These are phyloP conservation scores for Aureobasidium sp. DNA, from an alignment of 2,329 filamentous ascomycete genomes.

Conservation along the genomic window DNA sequence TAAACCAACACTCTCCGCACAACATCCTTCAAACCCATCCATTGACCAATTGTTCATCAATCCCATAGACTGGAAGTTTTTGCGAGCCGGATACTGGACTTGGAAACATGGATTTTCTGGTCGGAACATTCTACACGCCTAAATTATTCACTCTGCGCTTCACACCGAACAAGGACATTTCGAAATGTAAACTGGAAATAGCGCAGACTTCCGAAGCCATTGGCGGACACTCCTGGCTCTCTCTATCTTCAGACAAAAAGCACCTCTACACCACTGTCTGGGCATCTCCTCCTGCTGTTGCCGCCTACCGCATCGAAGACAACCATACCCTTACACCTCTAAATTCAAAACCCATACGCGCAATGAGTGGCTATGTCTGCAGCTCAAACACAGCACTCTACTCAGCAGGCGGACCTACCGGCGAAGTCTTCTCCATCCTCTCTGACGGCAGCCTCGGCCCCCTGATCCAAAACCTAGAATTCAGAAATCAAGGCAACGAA, in stretches of 20 bases:
- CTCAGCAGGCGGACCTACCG: conserved; percentile 24
- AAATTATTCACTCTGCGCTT: conserved; percentile 25
- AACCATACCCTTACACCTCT: conserved; percentile 21
- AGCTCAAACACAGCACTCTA: conserved; percentile 21
- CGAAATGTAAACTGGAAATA: conserved; percentile 9
- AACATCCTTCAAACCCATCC: background rate
- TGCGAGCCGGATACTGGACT: background rate
- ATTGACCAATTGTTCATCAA: background rate
- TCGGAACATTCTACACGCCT: conserved; percentile 26
- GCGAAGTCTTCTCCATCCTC: conserved; percentile 24
- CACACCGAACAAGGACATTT: conserved; percentile 14
- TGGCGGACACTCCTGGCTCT: conserved; percentile 27
- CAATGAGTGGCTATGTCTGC: conserved; percentile 24
- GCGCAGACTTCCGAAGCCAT: conserved; percentile 22
- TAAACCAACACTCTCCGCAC: background rate
- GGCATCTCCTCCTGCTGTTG: conserved; percentile 25
- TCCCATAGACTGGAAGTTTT: too few species aligned
- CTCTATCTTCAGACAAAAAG: conserved; percentile 21
- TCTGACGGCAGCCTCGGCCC: conserved; percentile 23
- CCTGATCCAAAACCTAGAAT: conserved; percentile 25
- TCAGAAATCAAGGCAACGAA: conserved; percentile 19
- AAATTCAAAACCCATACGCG: conserved; percentile 24
- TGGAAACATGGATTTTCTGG: conserved; percentile 25
- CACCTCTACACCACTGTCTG: conserved; percentile 28
- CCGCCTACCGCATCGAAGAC: conserved; percentile 21